Percentiles rank a stretch among this genome's conserved stretches.
phyloP scores from a whole-genome alignment of 208 protist species.

The Cochliopodium minus region DNA sequence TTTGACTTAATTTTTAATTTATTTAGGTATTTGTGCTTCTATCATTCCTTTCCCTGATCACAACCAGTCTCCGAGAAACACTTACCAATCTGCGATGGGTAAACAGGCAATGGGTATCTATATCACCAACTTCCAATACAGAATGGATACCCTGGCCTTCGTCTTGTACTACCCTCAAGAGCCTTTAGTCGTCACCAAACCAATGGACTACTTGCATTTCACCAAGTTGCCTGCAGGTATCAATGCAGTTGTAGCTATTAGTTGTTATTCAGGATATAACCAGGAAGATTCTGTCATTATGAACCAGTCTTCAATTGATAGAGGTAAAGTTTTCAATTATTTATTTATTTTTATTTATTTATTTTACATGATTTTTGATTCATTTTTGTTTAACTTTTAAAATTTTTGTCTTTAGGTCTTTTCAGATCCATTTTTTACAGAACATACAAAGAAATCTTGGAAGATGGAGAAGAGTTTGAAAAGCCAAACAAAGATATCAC shows the following conservation, averaged over 20 bases:
- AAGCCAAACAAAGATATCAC: slow-evolving; percentile 59
- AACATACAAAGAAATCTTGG: slow-evolving; percentile 56
- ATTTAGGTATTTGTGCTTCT: slow-evolving; percentile 74
- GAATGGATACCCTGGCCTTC: slow-evolving; percentile 79
- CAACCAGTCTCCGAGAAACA: slow-evolving; percentile 84
- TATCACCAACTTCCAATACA: slow-evolving; percentile 65
- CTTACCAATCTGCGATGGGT: slow-evolving; percentile 88
- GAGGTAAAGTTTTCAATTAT: too few relatives aligned
- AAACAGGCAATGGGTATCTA: slow-evolving; percentile 88
- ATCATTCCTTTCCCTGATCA: slow-evolving; percentile 92
- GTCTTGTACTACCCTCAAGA: slow-evolving; percentile 86
- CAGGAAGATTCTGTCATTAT: slow-evolving; percentile 95
- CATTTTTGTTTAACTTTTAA: too few relatives aligned
- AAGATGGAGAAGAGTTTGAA: slow-evolving; percentile 65
- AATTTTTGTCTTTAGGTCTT: too few relatives aligned
- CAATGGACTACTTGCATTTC: slow-evolving; percentile 81
- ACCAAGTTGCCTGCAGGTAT: slow-evolving; percentile 75
- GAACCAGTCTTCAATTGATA: slow-evolving; percentile 78
- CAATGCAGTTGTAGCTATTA: slow-evolving; percentile 84
- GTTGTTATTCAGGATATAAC: slow-evolving; percentile 91
- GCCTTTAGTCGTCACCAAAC: slow-evolving; percentile 61
- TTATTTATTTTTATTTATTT: slow-evolving; percentile 44
- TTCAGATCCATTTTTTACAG: slow-evolving; percentile 65
- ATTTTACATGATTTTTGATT: background rate
- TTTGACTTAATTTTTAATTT: too few relatives aligned